phyloP scores from a whole-genome alignment of 495 filamentous ascomycete species.

The Aspergillus baeticus region DNA sequence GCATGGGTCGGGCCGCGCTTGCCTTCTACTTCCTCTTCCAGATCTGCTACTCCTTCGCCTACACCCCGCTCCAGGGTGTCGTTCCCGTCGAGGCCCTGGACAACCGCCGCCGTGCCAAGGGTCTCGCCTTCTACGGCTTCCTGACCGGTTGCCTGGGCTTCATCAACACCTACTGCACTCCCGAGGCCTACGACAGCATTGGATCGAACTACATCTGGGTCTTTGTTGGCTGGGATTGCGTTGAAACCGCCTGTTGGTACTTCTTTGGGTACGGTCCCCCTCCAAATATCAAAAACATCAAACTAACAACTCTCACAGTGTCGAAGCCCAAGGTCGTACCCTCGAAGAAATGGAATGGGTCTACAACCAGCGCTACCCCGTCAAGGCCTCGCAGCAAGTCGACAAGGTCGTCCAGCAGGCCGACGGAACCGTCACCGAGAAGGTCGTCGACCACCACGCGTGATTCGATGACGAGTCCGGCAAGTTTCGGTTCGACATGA shows the following conservation, averaged over 20 bases:
- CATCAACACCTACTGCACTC: conserved; percentile 57
- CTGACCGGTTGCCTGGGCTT: conserved; percentile 58
- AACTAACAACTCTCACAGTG: conserved; percentile 22
- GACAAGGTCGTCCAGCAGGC: conserved; percentile 53
- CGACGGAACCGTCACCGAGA: conserved; percentile 53
- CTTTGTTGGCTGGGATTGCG: conserved; percentile 62
- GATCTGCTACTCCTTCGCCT: conserved; percentile 61
- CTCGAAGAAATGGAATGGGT: conserved; percentile 71
- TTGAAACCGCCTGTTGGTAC: conserved; percentile 58
- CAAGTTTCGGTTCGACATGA: too few species aligned
- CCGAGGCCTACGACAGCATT: conserved; percentile 53
- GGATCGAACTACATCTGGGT: conserved; percentile 61
- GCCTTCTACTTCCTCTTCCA: conserved; percentile 71
- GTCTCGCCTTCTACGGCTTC: conserved; percentile 58
- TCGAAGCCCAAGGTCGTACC: conserved; percentile 69
- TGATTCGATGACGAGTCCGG: too few species aligned
- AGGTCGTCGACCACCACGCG: conserved; percentile 28
- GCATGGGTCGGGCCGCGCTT: conserved; percentile 56
- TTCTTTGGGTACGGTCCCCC: conserved; percentile 53
- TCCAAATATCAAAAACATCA: not conserved
- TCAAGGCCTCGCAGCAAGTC: conserved; percentile 56
- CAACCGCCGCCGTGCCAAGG: conserved; percentile 62
- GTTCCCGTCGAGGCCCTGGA: conserved; percentile 69
- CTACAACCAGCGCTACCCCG: conserved; percentile 60
- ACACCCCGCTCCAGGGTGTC: conserved; percentile 69